A percentile compares a stretch with the other conserved stretches of the same genome.
phyloP scores from a whole-genome alignment of 202 grass and related monocot genomes.

The Panicum virgatum region DNA sequence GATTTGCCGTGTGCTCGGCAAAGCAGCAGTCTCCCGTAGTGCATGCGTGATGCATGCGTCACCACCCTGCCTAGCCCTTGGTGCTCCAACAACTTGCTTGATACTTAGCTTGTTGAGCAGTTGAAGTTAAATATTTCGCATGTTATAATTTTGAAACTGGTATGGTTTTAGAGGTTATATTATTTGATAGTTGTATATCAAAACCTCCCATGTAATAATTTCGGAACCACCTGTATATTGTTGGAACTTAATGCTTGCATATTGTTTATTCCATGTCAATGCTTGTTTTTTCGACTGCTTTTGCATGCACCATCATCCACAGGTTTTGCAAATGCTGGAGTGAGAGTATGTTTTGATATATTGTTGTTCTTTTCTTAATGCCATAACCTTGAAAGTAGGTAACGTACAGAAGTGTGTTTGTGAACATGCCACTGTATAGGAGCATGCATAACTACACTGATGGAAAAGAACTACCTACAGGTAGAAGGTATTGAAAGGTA shows the following conservation, averaged over 20 bases:
- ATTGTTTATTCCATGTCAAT: background rate
- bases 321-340: no score
- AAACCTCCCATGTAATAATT: background rate
- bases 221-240: background rate
- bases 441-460: no score
- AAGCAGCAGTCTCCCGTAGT: no score
- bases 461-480: no score
- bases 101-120: background rate
- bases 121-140: background rate
- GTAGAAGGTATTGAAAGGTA: no score
- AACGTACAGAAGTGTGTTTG: no score
- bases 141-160: background rate
- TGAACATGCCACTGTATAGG: no score
- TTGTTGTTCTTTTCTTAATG: no score
- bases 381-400: no score
- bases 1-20: no score
- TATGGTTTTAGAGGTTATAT: background rate
- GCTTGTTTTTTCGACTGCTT: background rate
- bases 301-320: background rate
- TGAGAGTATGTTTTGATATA: no score
- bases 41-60: background rate
- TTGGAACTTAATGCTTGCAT: background rate
- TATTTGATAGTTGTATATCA: background rate
- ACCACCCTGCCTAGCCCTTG: background rate
- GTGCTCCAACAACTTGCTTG: background rate